Conservation (phyloP, 305 asterid species). For the Rubia occidens region DNA sequence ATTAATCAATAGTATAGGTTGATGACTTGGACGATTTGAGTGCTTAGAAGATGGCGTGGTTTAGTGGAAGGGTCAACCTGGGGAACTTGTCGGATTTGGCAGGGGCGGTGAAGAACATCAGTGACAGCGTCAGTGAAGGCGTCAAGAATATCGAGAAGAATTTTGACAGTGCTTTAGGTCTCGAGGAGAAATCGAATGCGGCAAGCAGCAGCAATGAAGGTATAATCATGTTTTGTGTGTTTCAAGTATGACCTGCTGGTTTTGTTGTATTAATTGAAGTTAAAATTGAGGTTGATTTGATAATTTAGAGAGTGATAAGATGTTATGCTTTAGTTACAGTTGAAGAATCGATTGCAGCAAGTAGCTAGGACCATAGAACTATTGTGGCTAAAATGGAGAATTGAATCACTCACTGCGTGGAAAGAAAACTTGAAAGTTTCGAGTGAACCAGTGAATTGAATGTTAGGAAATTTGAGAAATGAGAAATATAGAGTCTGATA, state of each 20-base stretch:
- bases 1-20: background rate
- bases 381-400: background rate
- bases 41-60: too few relatives aligned
- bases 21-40: too few relatives aligned
- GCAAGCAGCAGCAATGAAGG: conserved; percentile 8
- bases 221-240: conserved; percentile 11
- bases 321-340: background rate
- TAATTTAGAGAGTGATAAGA: background rate
- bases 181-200: too few relatives aligned
- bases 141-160: too few relatives aligned
- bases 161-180: too few relatives aligned
- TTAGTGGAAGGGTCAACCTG: too few relatives aligned
- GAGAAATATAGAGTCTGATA: background rate
- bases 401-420: background rate
- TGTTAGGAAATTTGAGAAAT: background rate
- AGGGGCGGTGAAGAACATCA: too few relatives aligned
- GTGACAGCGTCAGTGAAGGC: too few relatives aligned
- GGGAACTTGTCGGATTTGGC: too few relatives aligned
- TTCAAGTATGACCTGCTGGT: too few relatives aligned
- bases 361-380: too few relatives aligned
- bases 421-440: background rate
- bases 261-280: background rate
- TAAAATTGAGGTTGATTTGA: background rate
- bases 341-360: background rate
- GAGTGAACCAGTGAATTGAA: background rate